Evolutionary conservation across 768 basidiomycete species (phyloP), one percentile per base, ranked within the genome.

Genomic region (Tricholoma hemisulphureum): DNA sequence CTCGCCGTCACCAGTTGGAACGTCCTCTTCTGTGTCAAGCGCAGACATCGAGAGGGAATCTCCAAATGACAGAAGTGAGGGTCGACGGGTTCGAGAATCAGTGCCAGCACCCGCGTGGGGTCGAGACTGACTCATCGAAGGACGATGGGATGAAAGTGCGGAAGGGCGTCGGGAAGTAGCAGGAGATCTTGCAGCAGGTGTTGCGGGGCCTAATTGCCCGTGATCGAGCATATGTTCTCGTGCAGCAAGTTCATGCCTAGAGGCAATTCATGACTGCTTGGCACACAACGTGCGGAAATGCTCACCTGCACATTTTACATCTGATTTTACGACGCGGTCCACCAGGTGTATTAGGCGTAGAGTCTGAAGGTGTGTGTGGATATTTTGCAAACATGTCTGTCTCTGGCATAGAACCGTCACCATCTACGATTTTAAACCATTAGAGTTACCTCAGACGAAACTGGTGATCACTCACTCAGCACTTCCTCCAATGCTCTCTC

Each of bases 211-310:
- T 4, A 90, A 73, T 65, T 92, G 89, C 4, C 88, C 89, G 64
- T 95, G 93, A 69, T 94, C 90, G 48, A 94, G 82, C 91, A 98
- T 93, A 68, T 97, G 91, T 67, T 95, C 93, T n/a, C 90, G 80
- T 0, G 91, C 83, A 1, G 95, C 95, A 13, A 98, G 80, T 64
- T 93, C 92, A 58, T 88, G 86, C 65, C 93, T 88, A 53, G 10
- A 57, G 31, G 20, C 9, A 56, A 26, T 54, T 35, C 45, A 49
- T 34, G 23, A 28, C 18, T n/a, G 13, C 6, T 31, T 1, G 39
- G 13, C 8, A 26, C 32, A 29, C 2, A n/a, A 16, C 5, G 13
- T 7, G 18, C 0, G 43, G 20, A 3, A 23, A 34, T 14, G 49
- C 80, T 51, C 58, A 87, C 89, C 92, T 80, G 77, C 95, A 96